Evolutionary conservation across 2,329 filamentous ascomycete genomes (phyloP), one percentile per base, ranked within the genome.

Genomic region (Colletotrichum lindemuthianum): DNA sequence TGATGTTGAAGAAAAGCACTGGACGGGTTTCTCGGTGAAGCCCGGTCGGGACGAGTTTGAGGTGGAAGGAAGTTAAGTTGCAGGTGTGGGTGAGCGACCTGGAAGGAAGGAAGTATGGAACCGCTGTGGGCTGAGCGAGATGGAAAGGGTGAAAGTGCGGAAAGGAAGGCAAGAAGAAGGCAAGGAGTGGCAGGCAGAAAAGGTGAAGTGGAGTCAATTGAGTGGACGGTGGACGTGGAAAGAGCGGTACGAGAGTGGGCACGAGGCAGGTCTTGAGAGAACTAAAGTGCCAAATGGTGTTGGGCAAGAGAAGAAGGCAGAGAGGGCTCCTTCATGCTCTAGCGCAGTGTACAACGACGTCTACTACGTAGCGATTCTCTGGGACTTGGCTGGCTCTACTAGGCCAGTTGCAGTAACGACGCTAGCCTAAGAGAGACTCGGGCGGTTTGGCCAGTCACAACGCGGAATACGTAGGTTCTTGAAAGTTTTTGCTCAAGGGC

Each of bases 11-110:
- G 32, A 24, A 37, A 32, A 47, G 33, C 24, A 47, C 48, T 40
- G 43, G 10, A 49, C 37, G 49, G 37, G 13, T 40, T 64, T 64
- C 60, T 66, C 54, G 59, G 63, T 54, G 60, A 66, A 49, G 48
- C 13, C 47, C 63, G 63, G 58, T 61, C 41, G 58, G 51, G 56
- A 36, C 4, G 13, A 59, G 39, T 12, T 41, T 36, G 60, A 53
- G 57, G 57, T 12, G 47, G 24, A 49, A 15, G 45, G 58, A 57
- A 56, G 51, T 39, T 41, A 34, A 37, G 34, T 48, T 52, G 39
- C 39, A 43, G 52, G 11, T 44, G 51, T 43, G 55, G 43, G 54
- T 58, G 55, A 45, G 52, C 52, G 52, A 24, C 24, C 24, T 24
- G 24, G 24, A 55, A 11, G 52, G 41, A 32, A 24, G 33, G 41